These are phyloP conservation scores for Diddensiella transvaalensis DNA, from an alignment of 805 yeast genomes.

Conservation along the genomic window DNA sequence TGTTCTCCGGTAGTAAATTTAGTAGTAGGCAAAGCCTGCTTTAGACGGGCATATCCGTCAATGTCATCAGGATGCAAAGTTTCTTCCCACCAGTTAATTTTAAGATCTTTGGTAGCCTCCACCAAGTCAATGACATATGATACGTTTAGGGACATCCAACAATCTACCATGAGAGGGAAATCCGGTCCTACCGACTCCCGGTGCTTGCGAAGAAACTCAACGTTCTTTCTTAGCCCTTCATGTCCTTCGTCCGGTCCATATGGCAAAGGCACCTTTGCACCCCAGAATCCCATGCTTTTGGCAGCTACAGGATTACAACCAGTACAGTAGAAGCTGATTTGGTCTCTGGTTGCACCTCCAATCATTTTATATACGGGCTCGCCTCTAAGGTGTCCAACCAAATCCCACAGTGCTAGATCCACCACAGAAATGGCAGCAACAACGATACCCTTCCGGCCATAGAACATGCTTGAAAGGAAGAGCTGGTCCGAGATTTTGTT, in stretches of 20 bases:
- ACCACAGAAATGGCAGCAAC: conserved; percentile 47
- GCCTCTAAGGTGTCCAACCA: conserved; percentile 46
- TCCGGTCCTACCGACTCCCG: conserved; percentile 48
- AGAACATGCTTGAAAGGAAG: conserved; percentile 49
- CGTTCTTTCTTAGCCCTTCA: conserved; percentile 43
- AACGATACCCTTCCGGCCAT: conserved; percentile 49
- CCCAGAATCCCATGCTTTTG: conserved; percentile 50
- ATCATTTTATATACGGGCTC: conserved; percentile 52
- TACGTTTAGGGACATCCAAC: conserved; percentile 50
- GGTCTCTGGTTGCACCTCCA: conserved; percentile 48
- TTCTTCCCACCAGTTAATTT: conserved; percentile 53
- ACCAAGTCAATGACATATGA: conserved; percentile 46
- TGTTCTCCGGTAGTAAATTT: conserved; percentile 54
- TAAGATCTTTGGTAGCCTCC: conserved; percentile 41
- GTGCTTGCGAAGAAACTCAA: conserved; percentile 43
- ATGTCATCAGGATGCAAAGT: conserved; percentile 50
- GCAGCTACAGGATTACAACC: conserved; percentile 48
- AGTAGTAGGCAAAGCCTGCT: conserved; percentile 45
- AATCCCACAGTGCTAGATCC: conserved; percentile 50
- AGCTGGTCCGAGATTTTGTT: conserved; percentile 47
- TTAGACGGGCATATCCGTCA: conserved; percentile 45
- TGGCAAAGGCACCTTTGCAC: conserved; percentile 51
- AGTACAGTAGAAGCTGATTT: conserved; percentile 47
- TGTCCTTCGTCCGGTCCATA: conserved; percentile 51
- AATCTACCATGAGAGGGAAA: conserved; percentile 52